phyloP scores from a whole-genome alignment of 345 rosid species.

The Dimocarpus longan region DNA sequence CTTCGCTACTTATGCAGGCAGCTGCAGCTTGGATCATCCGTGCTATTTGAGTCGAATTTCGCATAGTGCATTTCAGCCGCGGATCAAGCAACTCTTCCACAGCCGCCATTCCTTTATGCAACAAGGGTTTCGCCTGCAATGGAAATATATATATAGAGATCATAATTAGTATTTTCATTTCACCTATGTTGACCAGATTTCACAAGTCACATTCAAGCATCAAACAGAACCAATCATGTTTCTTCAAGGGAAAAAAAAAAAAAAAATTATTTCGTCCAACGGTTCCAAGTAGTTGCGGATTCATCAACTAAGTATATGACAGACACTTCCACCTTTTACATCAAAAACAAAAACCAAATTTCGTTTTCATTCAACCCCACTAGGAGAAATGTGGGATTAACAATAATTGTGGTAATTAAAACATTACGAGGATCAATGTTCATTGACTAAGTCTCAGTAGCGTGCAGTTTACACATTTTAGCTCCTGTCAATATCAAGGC shows the following conservation, averaged over 20 bases:
- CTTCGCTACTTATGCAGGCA: slow-evolving; percentile 69
- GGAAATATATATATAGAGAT: not conserved
- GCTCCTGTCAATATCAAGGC: slow-evolving; percentile 12
- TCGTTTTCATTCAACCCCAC: slow-evolving; percentile 5
- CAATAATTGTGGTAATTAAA: not conserved
- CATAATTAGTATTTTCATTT: slow-evolving; percentile 1
- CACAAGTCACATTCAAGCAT: not conserved
- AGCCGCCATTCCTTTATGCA: slow-evolving; percentile 65
- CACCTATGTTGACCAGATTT: not conserved
- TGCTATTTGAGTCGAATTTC: slow-evolving; percentile 46
- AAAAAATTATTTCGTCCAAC: not conserved
- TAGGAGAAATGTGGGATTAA: not conserved
- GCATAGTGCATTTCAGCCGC: slow-evolving; percentile 36
- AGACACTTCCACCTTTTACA: not conserved
- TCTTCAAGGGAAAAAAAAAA: not conserved
- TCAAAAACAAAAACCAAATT: not conserved
- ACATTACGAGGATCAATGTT: slow-evolving; percentile 12
- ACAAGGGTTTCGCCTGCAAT: slow-evolving; percentile 75
- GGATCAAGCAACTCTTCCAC: slow-evolving; percentile 78
- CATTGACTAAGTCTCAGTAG: slow-evolving; percentile 16
- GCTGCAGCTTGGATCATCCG: slow-evolving; percentile 78
- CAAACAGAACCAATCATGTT: not conserved
- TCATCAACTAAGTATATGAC: not conserved
- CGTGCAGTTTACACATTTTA: slow-evolving; percentile 11
- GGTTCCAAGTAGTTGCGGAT: not conserved